Evolutionary conservation across 2,329 filamentous ascomycete genomes (phyloP).

Genomic region (Hortaea werneckii): DNA sequence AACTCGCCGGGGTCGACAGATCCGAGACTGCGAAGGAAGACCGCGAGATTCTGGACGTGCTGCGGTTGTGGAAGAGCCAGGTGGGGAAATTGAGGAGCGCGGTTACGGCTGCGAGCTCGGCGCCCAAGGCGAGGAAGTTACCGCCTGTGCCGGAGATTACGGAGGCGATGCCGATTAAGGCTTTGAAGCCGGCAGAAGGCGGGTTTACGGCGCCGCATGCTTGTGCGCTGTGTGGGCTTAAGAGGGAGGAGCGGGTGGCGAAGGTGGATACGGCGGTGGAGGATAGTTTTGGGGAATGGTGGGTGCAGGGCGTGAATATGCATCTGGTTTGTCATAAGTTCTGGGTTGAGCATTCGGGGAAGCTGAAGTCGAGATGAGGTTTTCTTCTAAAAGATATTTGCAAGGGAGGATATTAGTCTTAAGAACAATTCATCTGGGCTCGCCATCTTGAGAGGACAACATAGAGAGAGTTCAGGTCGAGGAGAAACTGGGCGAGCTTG

Average conservation of each 20-base stretch:
- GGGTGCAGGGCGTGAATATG: constrained; percentile 58
- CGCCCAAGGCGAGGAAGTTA: constrained; percentile 6
- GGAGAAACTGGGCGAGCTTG: too few relatives aligned
- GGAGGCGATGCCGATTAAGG: constrained; percentile 58
- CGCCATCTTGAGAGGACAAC: too few relatives aligned
- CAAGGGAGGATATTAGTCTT: background rate
- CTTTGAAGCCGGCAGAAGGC: constrained; percentile 51
- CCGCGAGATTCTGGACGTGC: constrained; percentile 69
- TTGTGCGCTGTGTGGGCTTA: constrained; percentile 80
- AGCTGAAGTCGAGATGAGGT: constrained; percentile 54
- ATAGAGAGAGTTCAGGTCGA: too few relatives aligned
- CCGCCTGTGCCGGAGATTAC: constrained; percentile 56
- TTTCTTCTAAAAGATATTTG: background rate
- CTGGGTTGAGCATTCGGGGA: constrained; percentile 67
- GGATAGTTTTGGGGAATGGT: constrained; percentile 95
- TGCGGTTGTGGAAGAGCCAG: constrained; percentile 63
- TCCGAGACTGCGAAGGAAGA: constrained; percentile 74
- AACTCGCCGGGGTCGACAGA: constrained; percentile 76
- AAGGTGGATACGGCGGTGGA: constrained; percentile 69
- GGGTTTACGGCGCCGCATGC: constrained; percentile 62
- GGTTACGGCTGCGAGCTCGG: constrained; percentile 36
- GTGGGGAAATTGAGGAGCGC: constrained; percentile 65
- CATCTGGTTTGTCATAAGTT: constrained; percentile 61
- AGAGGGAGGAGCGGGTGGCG: constrained; percentile 69
- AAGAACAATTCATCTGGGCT: too few relatives aligned